These are phyloP conservation scores for Geotrichum citri-aurantii DNA, from an alignment of 1,139 yeast genomes.

Conservation along the genomic window DNA sequence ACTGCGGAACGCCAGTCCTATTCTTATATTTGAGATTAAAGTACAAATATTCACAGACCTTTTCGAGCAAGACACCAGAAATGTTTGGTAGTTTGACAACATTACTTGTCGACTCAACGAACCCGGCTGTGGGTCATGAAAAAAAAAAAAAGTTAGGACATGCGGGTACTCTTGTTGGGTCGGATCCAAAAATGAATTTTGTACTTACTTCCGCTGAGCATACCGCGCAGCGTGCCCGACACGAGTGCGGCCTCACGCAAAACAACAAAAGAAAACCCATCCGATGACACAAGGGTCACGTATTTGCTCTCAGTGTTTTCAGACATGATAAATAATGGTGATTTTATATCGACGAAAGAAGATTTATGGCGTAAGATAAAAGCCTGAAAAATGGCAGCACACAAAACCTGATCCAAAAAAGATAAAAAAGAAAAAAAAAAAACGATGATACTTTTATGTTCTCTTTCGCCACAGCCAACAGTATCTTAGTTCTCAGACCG, in stretches of 20 bases:
- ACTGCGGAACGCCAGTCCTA: conserved; percentile 66
- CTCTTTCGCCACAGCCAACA: not conserved
- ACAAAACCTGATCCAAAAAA: not conserved
- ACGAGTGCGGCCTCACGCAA: conserved; percentile 74
- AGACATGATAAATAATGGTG: conserved; percentile 1
- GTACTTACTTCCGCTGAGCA: conserved; percentile 44
- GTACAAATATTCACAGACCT: conserved; percentile 80
- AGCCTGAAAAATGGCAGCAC: not conserved
- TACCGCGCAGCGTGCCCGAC: conserved; percentile 72
- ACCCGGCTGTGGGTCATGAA: conserved; percentile 28
- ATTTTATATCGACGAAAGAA: not conserved
- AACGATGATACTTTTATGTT: not conserved
- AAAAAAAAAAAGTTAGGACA: not conserved
- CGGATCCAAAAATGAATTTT: not conserved
- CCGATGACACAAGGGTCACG: conserved; percentile 71
- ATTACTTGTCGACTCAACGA: conserved; percentile 48
- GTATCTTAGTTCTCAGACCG: not conserved
- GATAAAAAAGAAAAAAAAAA: not conserved
- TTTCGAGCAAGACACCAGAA: conserved; percentile 67
- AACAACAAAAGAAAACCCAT: conserved; percentile 60
- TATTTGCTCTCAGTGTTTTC: conserved; percentile 30
- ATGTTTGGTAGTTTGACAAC: conserved; percentile 51
- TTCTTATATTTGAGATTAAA: conserved; percentile 68
- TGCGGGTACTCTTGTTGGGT: not conserved
- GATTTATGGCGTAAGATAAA: not conserved